These are phyloP conservation scores for Cylindrotheca closterium DNA, from an alignment of 108 stramenopile genomes.

Conservation along the genomic window DNA sequence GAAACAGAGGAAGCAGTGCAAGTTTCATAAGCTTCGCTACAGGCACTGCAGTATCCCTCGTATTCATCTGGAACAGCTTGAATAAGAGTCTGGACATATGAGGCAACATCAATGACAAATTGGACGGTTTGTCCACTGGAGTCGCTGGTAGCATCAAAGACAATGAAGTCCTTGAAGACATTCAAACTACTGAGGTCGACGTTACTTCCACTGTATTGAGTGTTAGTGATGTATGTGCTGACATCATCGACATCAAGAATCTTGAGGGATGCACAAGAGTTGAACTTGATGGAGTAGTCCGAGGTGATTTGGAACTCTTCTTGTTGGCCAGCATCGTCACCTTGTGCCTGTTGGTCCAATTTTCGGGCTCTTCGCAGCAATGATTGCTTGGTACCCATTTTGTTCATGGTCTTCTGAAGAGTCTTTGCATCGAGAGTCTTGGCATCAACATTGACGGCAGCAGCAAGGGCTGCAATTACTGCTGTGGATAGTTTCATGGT, in stretches of 20 bases:
- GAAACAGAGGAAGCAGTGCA: constrained; percentile 4
- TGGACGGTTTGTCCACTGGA: constrained; percentile 28
- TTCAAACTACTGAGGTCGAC: background rate
- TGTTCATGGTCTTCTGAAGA: background rate
- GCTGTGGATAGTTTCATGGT: background rate
- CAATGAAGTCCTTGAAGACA: constrained; percentile 27
- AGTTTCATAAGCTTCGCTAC: constrained; percentile 23
- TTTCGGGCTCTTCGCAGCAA: constrained; percentile 11
- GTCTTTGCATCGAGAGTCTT: background rate
- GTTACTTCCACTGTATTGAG: background rate
- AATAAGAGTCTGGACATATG: constrained; percentile 41
- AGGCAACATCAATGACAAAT: constrained; percentile 50
- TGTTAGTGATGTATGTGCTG: constrained; percentile 10
- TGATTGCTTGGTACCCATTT: background rate
- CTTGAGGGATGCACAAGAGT: constrained; percentile 27
- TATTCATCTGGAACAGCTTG: constrained; percentile 34
- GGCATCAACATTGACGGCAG: background rate
- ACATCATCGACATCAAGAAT: constrained; percentile 29
- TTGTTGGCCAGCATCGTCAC: too few species aligned
- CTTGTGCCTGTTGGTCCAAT: background rate
- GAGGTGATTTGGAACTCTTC: constrained; percentile 20
- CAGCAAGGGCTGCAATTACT: background rate
- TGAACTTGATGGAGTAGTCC: constrained; percentile 35
- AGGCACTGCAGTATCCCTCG: constrained; percentile 48
- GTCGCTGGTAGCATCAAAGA: constrained; percentile 38